These are phyloP conservation scores for Vitis hybrid DNA, from an alignment of 177 flowering plant species.

Conservation along the genomic window DNA sequence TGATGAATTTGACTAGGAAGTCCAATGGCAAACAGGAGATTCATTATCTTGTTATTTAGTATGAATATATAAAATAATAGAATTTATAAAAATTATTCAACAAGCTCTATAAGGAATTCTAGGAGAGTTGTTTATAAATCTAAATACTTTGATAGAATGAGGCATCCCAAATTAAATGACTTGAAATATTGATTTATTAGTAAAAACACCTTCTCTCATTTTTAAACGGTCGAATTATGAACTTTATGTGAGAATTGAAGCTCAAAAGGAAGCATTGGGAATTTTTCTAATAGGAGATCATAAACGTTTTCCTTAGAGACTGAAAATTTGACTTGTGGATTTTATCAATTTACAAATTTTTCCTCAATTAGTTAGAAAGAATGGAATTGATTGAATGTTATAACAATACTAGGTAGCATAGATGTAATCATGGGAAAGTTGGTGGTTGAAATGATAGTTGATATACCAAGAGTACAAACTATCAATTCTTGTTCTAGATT, in stretches of 20 bases:
- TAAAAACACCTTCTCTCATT: neutral
- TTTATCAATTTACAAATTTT: neutral
- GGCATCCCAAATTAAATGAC: no score
- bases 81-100: no score
- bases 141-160: no score
- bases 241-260: neutral
- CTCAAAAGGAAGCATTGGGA: neutral
- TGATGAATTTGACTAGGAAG: no score
- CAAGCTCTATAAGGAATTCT: no score
- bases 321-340: neutral
- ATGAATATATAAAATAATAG: no score
- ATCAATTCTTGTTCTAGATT: neutral
- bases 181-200: neutral
- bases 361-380: neutral
- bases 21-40: no score
- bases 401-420: conserved; percentile 2
- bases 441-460: conserved; percentile 1
- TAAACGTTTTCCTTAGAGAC: no score
- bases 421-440: neutral
- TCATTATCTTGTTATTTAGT: no score
- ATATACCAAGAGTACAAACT: neutral
- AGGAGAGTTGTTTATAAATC: no score
- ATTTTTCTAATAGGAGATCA: neutral
- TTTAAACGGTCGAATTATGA: neutral
- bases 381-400: neutral